phyloP scores from a whole-genome alignment of 2,329 filamentous ascomycete species.

The Fusarium sp. region DNA sequence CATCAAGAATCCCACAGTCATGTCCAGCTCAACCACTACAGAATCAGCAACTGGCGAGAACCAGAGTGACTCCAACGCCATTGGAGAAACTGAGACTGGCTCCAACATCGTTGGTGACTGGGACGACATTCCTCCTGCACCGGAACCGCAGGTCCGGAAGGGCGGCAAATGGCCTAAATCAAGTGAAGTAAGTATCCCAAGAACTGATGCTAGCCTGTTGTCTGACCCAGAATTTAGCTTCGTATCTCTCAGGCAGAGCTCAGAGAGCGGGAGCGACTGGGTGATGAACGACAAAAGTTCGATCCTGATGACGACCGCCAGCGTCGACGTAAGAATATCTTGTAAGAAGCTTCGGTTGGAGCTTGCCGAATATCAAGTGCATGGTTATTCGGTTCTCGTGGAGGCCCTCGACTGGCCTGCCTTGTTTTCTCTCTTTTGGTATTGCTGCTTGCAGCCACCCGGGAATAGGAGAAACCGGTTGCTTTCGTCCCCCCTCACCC shows the following conservation, averaged over 20 bases:
- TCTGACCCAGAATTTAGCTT: slow-evolving; percentile 6
- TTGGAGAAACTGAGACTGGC: slow-evolving; percentile 8
- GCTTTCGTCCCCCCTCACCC: neutral
- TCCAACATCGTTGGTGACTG: slow-evolving; percentile 34
- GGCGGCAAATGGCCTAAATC: slow-evolving; percentile 47
- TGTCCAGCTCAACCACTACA: slow-evolving; percentile 34
- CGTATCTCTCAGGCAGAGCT: slow-evolving; percentile 39
- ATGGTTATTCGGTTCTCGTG: neutral
- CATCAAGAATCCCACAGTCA: slow-evolving; percentile 45
- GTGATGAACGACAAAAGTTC: neutral
- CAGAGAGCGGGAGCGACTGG: slow-evolving; percentile 32
- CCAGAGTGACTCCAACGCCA: slow-evolving; percentile 17
- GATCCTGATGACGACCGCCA: slow-evolving; percentile 23
- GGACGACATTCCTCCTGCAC: slow-evolving; percentile 3
- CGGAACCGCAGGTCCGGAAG: neutral
- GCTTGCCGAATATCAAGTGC: neutral
- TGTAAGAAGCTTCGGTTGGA: slow-evolving; percentile 35
- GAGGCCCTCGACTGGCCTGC: neutral
- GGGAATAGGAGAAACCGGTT: neutral
- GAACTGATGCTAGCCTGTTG: neutral
- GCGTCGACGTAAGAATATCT: slow-evolving; percentile 28
- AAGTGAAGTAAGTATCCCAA: slow-evolving; percentile 31
- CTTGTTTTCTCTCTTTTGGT: neutral
- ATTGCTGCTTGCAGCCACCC: neutral
- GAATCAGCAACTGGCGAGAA: slow-evolving; percentile 16